Percentiles rank a stretch among this genome's conserved stretches.
Evolutionary conservation across 2,329 filamentous ascomycete species (phyloP).

Genomic region (Microsporum ferrugineum): DNA sequence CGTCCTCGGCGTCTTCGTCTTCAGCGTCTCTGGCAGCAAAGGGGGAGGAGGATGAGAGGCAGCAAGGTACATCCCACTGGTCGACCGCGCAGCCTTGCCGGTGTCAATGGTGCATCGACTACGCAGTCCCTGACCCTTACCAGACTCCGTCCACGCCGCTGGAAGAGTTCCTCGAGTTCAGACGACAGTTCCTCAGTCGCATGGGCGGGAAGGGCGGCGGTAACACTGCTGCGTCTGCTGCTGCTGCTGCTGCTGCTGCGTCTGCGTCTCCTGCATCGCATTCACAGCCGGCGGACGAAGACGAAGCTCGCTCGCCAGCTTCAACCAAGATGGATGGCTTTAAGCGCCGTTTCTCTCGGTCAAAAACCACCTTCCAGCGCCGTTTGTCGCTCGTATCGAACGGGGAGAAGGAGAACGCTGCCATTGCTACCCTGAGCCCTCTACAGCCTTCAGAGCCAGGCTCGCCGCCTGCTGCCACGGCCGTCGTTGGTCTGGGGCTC

Average conservation of each 20-base stretch:
- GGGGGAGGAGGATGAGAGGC: neutral
- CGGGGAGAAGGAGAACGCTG: neutral
- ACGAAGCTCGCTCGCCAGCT: constrained; percentile 16
- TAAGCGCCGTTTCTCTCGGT: constrained; percentile 3
- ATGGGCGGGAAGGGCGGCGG: constrained; percentile 33
- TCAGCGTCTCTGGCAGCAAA: neutral
- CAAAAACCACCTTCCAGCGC: neutral
- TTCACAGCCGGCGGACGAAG: neutral
- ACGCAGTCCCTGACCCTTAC: neutral
- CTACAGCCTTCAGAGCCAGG: neutral
- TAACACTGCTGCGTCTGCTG: too few relatives aligned
- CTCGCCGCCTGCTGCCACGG: neutral
- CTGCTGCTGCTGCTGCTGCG: too few relatives aligned
- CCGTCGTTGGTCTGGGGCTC: neutral
- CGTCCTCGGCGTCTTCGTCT: neutral
- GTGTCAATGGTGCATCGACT: neutral
- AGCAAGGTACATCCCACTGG: neutral
- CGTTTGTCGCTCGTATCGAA: neutral
- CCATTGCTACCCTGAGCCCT: neutral
- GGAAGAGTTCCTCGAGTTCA: neutral
- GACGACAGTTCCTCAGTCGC: constrained; percentile 47
- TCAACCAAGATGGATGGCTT: constrained; percentile 17
- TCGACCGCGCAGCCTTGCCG: neutral
- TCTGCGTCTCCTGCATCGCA: neutral
- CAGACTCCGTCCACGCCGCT: neutral